Percentiles rank a stretch among this genome's conserved stretches.
Conservation (phyloP, 306 rosid species). For the Lathyrus tuberosus region DNA sequence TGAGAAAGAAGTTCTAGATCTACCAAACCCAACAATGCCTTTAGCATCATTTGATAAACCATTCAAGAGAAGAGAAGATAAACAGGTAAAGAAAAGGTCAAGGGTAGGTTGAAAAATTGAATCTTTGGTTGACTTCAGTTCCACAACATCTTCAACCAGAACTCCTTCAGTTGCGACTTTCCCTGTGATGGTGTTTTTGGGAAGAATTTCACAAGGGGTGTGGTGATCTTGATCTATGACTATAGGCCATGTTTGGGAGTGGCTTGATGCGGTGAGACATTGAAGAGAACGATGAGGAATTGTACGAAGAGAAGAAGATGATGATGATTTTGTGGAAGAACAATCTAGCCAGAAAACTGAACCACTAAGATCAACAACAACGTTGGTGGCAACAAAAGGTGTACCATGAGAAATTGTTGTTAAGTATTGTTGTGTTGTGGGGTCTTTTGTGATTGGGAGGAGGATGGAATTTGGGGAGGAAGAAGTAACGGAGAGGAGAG, state of each 20-base stretch:
- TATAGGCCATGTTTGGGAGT: slow-evolving; percentile 35
- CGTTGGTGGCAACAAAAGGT: slow-evolving; percentile 44
- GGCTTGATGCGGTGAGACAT: slow-evolving; percentile 55
- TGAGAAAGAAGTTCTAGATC: slow-evolving; percentile 52
- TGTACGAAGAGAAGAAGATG: slow-evolving; percentile 44
- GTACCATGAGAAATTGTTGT: slow-evolving; percentile 52
- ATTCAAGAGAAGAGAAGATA: slow-evolving; percentile 47
- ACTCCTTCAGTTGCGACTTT: slow-evolving; percentile 37
- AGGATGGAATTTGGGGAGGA: slow-evolving; percentile 5
- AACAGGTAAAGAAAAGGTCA: slow-evolving; percentile 49
- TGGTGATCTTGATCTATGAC: slow-evolving; percentile 20
- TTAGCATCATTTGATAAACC: slow-evolving; percentile 55
- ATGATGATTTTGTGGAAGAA: slow-evolving; percentile 11
- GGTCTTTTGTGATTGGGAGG: slow-evolving; percentile 53
- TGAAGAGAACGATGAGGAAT: slow-evolving; percentile 57
- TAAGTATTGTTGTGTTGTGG: slow-evolving; percentile 58
- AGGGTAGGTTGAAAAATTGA: slow-evolving; percentile 19
- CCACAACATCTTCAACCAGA: slow-evolving; percentile 51
- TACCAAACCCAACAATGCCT: slow-evolving; percentile 74
- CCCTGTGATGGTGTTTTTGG: slow-evolving; percentile 47
- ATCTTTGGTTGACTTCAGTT: slow-evolving; percentile 24
- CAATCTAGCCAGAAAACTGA: slow-evolving; percentile 59
- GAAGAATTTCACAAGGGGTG: slow-evolving; percentile 42
- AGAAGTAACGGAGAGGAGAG: background rate
- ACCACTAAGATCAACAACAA: slow-evolving; percentile 65